These are phyloP conservation scores for Yamadazyma akitaensis DNA, from an alignment of 805 yeast genomes.

Conservation along the genomic window DNA sequence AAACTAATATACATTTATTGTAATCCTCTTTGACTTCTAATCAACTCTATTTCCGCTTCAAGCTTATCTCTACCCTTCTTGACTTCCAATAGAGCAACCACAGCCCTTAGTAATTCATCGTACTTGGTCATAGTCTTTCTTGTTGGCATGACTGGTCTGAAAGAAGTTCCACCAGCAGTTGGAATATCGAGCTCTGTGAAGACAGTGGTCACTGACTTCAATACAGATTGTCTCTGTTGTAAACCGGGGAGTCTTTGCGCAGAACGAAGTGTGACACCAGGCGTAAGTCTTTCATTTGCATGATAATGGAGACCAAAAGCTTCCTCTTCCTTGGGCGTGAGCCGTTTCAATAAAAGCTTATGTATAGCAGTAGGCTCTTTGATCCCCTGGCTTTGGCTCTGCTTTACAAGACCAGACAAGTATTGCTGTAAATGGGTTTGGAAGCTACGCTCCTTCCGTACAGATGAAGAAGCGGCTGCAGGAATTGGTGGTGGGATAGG, in stretches of 20 bases:
- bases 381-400: conserved; percentile 20
- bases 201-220: conserved; percentile 67
- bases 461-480: conserved; percentile 51
- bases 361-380: conserved; percentile 40
- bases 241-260: conserved; percentile 44
- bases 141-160: conserved; percentile 86
- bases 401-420: conserved; percentile 35
- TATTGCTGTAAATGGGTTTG: conserved; percentile 47
- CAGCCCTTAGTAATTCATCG: conserved; percentile 68
- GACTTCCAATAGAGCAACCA: conserved; percentile 71
- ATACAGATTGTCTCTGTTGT: conserved; percentile 62
- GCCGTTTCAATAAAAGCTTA: conserved; percentile 48
- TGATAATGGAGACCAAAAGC: conserved; percentile 81
- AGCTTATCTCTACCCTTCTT: conserved; percentile 85
- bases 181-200: conserved; percentile 80
- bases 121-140: conserved; percentile 70
- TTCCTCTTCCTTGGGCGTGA: conserved; percentile 76
- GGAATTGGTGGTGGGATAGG: conserved; percentile 61
- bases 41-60: conserved; percentile 63
- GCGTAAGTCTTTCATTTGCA: conserved; percentile 59
- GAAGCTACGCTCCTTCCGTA: conserved; percentile 38
- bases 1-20: conserved; percentile 2
- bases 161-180: conserved; percentile 44
- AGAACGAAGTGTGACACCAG: conserved; percentile 84
- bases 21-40: conserved; percentile 35